Evolutionary conservation across 148 eudicot species (phyloP), one percentile per base, ranked within the genome.

Genomic region (Rheum nobile): DNA sequence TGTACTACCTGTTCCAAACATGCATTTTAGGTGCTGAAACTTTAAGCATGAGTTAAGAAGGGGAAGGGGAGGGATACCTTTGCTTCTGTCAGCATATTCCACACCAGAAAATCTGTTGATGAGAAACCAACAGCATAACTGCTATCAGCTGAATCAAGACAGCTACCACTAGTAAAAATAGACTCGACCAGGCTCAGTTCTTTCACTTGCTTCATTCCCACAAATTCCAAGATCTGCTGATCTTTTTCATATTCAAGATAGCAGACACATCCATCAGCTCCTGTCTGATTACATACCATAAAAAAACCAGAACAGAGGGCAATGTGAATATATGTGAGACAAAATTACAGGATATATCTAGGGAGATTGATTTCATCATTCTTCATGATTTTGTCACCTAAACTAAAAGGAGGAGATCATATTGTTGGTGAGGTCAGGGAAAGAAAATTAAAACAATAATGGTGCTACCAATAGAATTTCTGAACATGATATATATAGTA

Each of bases 211-310:
- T 88, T 95, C 97, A 95, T 90, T 76, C 99, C 99, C 77, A 85
- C 84, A 79, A 95, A 95, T 67, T 90, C 97, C 84, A 91, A 75
- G 55, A 44, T 87, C 52, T 75, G 80, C 39, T 67, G 81, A 68
- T 79, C 84, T 78, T 77, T 79, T 67, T 83, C 85, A 82, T 92
- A 86, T 75, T 90, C 92, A 79, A 95, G 80, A 81, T 89, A 85
- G 89, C 99, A 95, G 75, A 92, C 90, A 86, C 99, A 95, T 72
- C 99, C 97, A 92, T 95, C 99, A 78, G 85, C 96, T 82, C 99
- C 99, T 55, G 94, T 90, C 97, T 95, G 87, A 77, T 63, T 19
- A 77, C 34, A 28, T 79, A 41, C 24, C 55, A 48, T 55, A 35
- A 8, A 50, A 67, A 75, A 67, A 9, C 26, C 71, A 67, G 65